Evolutionary conservation across 805 yeast genomes (phyloP), one percentile per base, ranked within the genome.

Genomic region (Metschnikowia koreensis): DNA sequence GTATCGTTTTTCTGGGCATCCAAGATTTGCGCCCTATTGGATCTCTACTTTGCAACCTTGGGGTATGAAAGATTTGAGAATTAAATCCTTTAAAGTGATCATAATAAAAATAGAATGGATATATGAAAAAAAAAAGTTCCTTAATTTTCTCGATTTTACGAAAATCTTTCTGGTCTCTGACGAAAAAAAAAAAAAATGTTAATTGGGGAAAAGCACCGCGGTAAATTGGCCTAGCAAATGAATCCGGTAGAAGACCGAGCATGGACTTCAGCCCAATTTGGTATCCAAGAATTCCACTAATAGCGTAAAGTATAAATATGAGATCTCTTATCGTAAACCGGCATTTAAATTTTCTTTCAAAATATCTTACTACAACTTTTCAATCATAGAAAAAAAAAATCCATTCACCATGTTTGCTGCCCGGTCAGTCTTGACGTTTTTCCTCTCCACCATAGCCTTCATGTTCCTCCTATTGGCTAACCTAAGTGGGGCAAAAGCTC

Each of bases 401-500:
- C 7, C 7, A 4, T 38, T 38, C 43, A 42, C n/a, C 15, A 53
- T 53, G 56, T 41, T 44, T 38, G 41, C 41, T 11, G 42, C 46
- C 7, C 48, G 57, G n/a, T 50, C 50, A 6, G 37, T 54, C n/a
- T 38, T 54, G 50, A 50, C 54, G 38, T 48, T 54, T 34, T 54
- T 54, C 44, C 44, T 47, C 38, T 54, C 57, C 48, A 48, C 57
- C 28, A 44, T 48, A 22, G 57, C 54, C 38, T 51, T 54, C 49
- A 31, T 48, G 52, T 51, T 54, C 31, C 54, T 54, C 36, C 44
- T 54, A 34, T 45, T 54, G 52, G 54, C 54, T 42, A 54, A 54
- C 41, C 43, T 54, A 29, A 54, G 57, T 36, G 57, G 57, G 2
- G 57, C 52, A 22, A 34, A 46, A 6, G 54, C 57, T 5, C 54